Evolutionary conservation across 495 filamentous ascomycete genomes (phyloP).

Genomic region (Talaromyces stipitatus): DNA sequence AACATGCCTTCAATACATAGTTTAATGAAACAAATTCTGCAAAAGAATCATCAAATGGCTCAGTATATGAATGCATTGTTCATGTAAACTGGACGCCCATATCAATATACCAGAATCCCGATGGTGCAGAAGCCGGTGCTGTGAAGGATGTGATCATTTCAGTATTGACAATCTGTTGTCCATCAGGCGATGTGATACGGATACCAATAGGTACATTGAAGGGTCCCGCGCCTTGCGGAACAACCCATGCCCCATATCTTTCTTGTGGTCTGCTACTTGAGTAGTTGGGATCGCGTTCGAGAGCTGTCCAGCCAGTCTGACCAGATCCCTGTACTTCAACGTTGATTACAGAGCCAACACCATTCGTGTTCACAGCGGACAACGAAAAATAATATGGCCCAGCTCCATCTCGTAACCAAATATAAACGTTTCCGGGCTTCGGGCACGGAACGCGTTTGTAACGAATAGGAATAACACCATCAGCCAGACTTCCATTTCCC

Average conservation of each 20-base stretch:
- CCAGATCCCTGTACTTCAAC: not conserved
- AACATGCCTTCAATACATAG: no score
- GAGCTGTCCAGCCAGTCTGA: not conserved
- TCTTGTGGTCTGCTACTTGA: not conserved
- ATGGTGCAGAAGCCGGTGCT: not conserved
- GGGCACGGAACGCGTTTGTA: slow-evolving; percentile 1
- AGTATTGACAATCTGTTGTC: not conserved
- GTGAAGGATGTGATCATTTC: not conserved
- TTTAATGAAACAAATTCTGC: no score
- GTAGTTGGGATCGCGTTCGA: not conserved
- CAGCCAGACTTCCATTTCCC: not conserved
- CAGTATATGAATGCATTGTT: no score
- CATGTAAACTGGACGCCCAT: not conserved
- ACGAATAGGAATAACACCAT: not conserved
- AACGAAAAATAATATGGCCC: not conserved
- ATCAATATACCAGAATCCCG: slow-evolving; percentile 1
- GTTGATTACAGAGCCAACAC: not conserved
- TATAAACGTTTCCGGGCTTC: not conserved
- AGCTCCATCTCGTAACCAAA: not conserved
- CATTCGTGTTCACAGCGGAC: not conserved
- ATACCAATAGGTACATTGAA: not conserved
- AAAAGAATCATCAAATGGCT: no score
- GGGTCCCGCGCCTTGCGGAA: not conserved
- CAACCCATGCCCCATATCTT: not conserved
- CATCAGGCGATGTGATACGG: not conserved